Evolutionary conservation across 2,329 filamentous ascomycete species (phyloP).

Genomic region (Torrubiella hemipterigena): DNA sequence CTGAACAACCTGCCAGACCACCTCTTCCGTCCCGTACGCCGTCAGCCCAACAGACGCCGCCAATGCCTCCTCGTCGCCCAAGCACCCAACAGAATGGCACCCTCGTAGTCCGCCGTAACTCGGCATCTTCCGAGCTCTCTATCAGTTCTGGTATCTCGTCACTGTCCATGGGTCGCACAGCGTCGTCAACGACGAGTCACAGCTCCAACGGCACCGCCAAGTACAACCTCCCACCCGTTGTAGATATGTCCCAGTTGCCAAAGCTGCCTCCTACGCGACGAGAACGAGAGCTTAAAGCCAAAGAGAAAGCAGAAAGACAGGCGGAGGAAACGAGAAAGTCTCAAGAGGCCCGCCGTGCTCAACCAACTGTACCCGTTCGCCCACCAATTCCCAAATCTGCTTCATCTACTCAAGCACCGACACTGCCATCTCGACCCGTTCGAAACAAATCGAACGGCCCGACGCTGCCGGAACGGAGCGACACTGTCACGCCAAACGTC

Average conservation of each 20-base stretch:
- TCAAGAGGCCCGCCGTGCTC: not conserved
- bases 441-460: conserved; percentile 15
- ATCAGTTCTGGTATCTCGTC: conserved; percentile 41
- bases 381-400: conserved; percentile 11
- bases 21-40: conserved; percentile 20
- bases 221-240: conserved; percentile 42
- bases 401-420: conserved; percentile 34
- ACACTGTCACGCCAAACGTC: conserved; percentile 1
- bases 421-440: conserved; percentile 37
- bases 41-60: conserved; percentile 26
- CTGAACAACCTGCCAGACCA: conserved; percentile 19
- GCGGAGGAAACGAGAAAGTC: conserved; percentile 6
- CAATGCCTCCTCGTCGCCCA: conserved; percentile 36
- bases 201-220: conserved; percentile 27
- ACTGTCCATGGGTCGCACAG: conserved; percentile 32
- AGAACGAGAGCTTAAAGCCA: conserved; percentile 37
- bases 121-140: conserved; percentile 46
- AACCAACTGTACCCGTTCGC: not conserved
- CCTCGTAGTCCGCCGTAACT: conserved; percentile 35
- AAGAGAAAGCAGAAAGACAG: conserved; percentile 19
- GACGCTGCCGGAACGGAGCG: not conserved
- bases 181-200: conserved; percentile 35
- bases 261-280: conserved; percentile 42
- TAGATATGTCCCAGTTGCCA: conserved; percentile 45
- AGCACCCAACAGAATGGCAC: conserved; percentile 26